Conservation (phyloP, 1,139 yeast genomes). For the Kurtzmaniella quercitrusa region DNA sequence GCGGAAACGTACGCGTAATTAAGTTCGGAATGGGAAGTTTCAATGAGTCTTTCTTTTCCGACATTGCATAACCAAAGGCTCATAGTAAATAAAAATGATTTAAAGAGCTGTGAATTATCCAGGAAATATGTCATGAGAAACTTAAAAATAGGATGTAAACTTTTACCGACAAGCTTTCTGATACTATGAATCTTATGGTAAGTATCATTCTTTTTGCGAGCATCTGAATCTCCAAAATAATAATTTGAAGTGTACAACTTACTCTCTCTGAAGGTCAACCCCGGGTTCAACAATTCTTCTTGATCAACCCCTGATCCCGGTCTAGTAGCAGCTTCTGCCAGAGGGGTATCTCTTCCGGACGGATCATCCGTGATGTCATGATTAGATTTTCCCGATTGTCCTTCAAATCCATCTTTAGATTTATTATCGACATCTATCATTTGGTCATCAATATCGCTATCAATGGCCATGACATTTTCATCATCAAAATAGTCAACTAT, state of each 20-base stretch:
- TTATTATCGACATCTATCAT: constrained; percentile 15
- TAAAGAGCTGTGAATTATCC: constrained; percentile 68
- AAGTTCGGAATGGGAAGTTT: constrained; percentile 44
- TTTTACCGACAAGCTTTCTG: constrained; percentile 60
- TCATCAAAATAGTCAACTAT: constrained; percentile 37
- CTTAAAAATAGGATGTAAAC: constrained; percentile 57
- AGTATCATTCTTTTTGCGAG: constrained; percentile 45
- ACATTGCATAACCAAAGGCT: constrained; percentile 84
- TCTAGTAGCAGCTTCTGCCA: constrained; percentile 27
- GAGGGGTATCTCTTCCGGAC: constrained; percentile 8
- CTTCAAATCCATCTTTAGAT: constrained; percentile 7
- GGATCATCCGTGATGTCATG: neutral
- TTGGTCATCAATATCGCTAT: constrained; percentile 22
- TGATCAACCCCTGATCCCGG: constrained; percentile 43
- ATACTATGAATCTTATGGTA: constrained; percentile 61
- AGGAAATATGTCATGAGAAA: constrained; percentile 49
- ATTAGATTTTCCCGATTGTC: constrained; percentile 1
- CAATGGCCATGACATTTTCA: constrained; percentile 15
- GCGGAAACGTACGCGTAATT: constrained; percentile 32
- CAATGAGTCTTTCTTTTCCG: constrained; percentile 69
- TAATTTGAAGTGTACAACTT: constrained; percentile 58
- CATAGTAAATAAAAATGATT: constrained; percentile 60
- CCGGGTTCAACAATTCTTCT: constrained; percentile 43
- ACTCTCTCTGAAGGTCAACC: constrained; percentile 55
- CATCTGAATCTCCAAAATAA: constrained; percentile 50